Evolutionary conservation across 2,329 filamentous ascomycete species (phyloP).

Genomic region (Cladosporium velox): DNA sequence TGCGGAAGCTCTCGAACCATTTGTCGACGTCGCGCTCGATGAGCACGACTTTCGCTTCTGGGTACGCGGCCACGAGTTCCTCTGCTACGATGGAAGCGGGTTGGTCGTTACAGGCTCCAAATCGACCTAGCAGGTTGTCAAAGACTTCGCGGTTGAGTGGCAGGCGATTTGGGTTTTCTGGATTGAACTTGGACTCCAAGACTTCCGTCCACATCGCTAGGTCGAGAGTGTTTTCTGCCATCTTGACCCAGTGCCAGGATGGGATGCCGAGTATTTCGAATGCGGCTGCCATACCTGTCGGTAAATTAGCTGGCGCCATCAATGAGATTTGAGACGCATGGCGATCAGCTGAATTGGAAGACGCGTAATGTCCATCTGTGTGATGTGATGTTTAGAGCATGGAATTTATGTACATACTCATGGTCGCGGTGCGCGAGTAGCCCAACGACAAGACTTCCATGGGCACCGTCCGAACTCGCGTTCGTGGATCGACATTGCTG

Average conservation of each 20-base stretch:
- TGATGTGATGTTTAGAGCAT: not conserved
- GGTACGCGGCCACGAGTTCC: constrained; percentile 28
- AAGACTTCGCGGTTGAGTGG: constrained; percentile 21
- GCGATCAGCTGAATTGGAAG: not conserved
- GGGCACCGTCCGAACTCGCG: constrained; percentile 23
- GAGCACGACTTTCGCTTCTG: constrained; percentile 30
- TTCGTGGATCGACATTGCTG: constrained; percentile 2
- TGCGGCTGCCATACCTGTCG: constrained; percentile 10
- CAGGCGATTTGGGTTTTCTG: not conserved
- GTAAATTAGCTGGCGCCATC: not conserved
- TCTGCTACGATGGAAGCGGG: constrained; percentile 24
- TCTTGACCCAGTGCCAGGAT: constrained; percentile 22
- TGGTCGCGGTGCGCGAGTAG: constrained; percentile 31
- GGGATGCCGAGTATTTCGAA: constrained; percentile 19
- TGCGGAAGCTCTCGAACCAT: constrained; percentile 29
- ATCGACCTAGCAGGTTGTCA: constrained; percentile 24
- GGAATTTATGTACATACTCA: constrained; percentile 20
- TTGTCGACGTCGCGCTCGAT: constrained; percentile 59
- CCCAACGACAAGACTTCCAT: constrained; percentile 30
- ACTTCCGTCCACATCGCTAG: constrained; percentile 23
- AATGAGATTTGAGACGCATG: not conserved
- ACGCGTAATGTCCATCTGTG: not conserved
- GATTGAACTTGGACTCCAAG: constrained; percentile 23
- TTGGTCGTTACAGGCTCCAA: constrained; percentile 21
- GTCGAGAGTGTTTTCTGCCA: constrained; percentile 24